Evolutionary conservation across 2,329 filamentous ascomycete genomes (phyloP).

Genomic region (Fusarium denticulatum): DNA sequence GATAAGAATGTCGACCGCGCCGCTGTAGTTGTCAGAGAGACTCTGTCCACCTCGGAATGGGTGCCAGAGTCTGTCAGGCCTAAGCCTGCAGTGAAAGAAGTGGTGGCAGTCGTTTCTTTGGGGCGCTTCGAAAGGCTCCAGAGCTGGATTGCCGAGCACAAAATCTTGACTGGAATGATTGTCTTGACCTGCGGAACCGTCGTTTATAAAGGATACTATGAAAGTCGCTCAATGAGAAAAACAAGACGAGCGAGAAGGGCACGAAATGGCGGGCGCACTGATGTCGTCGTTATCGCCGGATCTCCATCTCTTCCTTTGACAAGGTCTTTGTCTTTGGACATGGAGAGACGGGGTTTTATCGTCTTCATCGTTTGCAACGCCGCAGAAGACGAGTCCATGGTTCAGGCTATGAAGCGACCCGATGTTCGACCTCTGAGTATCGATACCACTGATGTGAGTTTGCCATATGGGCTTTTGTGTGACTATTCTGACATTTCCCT

Average conservation of each 20-base stretch:
- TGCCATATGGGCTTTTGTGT: background rate
- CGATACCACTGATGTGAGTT: slow-evolving; percentile 80
- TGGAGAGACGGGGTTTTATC: slow-evolving; percentile 92
- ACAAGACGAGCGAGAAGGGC: slow-evolving; percentile 80
- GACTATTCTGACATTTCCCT: slow-evolving; percentile 16
- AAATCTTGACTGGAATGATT: slow-evolving; percentile 76
- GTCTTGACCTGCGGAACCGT: slow-evolving; percentile 76
- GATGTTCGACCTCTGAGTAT: slow-evolving; percentile 86
- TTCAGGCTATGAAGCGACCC: slow-evolving; percentile 78
- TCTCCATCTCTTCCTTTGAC: slow-evolving; percentile 86
- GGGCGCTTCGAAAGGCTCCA: slow-evolving; percentile 64
- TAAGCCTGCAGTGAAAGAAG: slow-evolving; percentile 56
- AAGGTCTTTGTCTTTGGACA: slow-evolving; percentile 81
- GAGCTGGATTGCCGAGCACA: slow-evolving; percentile 78
- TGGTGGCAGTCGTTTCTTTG: slow-evolving; percentile 48
- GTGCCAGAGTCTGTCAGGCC: slow-evolving; percentile 75
- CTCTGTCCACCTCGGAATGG: slow-evolving; percentile 74
- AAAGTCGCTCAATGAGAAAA: slow-evolving; percentile 68
- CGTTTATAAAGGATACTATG: slow-evolving; percentile 62
- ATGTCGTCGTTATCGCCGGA: slow-evolving; percentile 90
- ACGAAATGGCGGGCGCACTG: slow-evolving; percentile 83
- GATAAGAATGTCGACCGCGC: slow-evolving; percentile 83
- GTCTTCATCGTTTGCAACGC: slow-evolving; percentile 90
- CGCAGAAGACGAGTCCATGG: slow-evolving; percentile 83
- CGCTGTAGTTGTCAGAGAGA: slow-evolving; percentile 75